Conservation (phyloP, 441 rosid genomes). For the Arabidopsis hybrid region DNA sequence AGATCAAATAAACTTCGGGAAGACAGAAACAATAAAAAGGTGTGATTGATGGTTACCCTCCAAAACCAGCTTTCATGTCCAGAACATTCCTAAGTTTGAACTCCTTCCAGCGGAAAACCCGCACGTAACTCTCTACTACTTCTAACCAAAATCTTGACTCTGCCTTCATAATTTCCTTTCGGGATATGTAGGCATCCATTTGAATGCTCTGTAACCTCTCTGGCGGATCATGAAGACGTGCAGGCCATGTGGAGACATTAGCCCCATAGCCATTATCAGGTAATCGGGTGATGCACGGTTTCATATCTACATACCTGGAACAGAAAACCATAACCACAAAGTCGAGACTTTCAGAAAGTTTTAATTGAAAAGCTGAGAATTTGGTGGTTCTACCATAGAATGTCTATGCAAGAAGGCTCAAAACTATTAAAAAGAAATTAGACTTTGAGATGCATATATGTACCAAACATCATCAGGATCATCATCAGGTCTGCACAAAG, state of each 20-base stretch:
- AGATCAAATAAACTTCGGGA: background rate
- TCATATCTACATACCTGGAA: slow-evolving; percentile 62
- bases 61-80: slow-evolving; percentile 77
- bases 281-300: slow-evolving; percentile 56
- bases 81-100: slow-evolving; percentile 60
- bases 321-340: slow-evolving; percentile 28
- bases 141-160: slow-evolving; percentile 70
- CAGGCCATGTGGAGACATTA: slow-evolving; percentile 68
- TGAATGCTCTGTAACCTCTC: slow-evolving; percentile 68
- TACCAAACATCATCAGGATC: slow-evolving; percentile 74
- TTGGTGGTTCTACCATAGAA: background rate
- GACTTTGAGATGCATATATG: slow-evolving; percentile 17
- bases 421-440: background rate
- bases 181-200: slow-evolving; percentile 68
- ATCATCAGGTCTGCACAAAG: slow-evolving; percentile 58
- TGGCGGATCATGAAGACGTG: slow-evolving; percentile 66
- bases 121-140: slow-evolving; percentile 56
- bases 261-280: slow-evolving; percentile 65
- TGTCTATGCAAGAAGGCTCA: background rate
- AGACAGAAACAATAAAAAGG: background rate
- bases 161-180: slow-evolving; percentile 69
- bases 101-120: slow-evolving; percentile 62
- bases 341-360: background rate
- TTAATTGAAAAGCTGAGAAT: background rate
- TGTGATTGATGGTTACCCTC: slow-evolving; percentile 59